Conservation (phyloP, 2,329 filamentous ascomycete species). For the Cladosporium phlei region DNA sequence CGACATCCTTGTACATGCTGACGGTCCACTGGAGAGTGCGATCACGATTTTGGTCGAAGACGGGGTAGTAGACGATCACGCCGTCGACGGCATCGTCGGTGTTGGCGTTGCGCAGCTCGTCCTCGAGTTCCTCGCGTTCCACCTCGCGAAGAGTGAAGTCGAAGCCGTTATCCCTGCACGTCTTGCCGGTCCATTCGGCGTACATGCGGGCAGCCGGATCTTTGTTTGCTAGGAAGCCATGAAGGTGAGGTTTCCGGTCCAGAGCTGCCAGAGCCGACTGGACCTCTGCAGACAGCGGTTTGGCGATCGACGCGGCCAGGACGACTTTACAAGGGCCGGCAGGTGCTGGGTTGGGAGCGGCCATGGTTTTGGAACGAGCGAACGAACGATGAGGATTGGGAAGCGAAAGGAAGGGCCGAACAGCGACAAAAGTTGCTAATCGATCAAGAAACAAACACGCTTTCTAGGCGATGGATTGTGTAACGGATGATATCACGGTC, state of each 20-base stretch:
- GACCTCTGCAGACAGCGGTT: conserved; percentile 73
- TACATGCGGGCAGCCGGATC: conserved; percentile 91
- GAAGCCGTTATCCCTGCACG: conserved; percentile 91
- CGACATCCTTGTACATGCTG: conserved; percentile 84
- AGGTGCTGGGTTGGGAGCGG: conserved; percentile 8
- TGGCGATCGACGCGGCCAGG: conserved; percentile 81
- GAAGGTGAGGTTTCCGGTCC: conserved; percentile 69
- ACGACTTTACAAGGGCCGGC: conserved; percentile 76
- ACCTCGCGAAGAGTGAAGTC: conserved; percentile 79
- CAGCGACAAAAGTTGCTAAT: not conserved
- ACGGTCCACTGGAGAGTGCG: conserved; percentile 95
- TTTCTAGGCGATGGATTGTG: too few relatives aligned
- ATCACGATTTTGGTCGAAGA: conserved; percentile 87
- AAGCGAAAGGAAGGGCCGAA: not conserved
- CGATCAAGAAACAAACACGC: not conserved
- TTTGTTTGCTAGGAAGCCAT: conserved; percentile 86
- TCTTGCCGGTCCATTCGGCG: conserved; percentile 95
- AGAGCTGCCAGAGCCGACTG: conserved; percentile 68
- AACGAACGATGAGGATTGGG: not conserved
- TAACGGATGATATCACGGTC: conserved; percentile 11
- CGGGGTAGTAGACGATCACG: conserved; percentile 97
- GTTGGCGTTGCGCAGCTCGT: conserved; percentile 81
- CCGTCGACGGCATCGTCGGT: conserved; percentile 70
- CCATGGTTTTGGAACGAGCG: conserved; percentile 1
- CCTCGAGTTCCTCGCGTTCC: conserved; percentile 83